Evolutionary conservation across 83 land plant species (phyloP).

Genomic region (Picea engelmannii): DNA sequence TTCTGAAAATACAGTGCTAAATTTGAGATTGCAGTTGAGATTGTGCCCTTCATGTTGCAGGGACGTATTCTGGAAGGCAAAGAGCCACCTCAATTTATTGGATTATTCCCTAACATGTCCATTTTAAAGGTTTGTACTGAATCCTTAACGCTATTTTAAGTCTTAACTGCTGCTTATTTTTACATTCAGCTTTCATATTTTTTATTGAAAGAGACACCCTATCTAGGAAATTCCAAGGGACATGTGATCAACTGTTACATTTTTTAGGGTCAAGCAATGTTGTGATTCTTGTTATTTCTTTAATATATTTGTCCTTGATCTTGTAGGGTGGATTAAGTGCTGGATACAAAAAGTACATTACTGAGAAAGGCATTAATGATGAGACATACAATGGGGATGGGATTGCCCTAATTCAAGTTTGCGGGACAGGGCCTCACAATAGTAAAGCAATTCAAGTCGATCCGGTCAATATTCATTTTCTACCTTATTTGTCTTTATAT

Average conservation of each 20-base stretch:
- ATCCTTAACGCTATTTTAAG: background rate
- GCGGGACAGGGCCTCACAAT: slow-evolving; percentile 76
- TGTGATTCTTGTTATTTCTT: background rate
- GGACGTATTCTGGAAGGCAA: slow-evolving; percentile 89
- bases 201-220: background rate
- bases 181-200: background rate
- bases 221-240: background rate
- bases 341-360: slow-evolving; percentile 71
- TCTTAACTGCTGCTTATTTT: background rate
- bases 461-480: slow-evolving; percentile 41
- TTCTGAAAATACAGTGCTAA: background rate
- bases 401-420: slow-evolving; percentile 74
- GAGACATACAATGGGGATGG: slow-evolving; percentile 71
- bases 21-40: background rate
- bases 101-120: slow-evolving; percentile 82
- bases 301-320: slow-evolving; percentile 7
- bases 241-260: background rate
- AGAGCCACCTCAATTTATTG: slow-evolving; percentile 95
- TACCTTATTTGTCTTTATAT: too few species aligned
- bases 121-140: slow-evolving; percentile 72
- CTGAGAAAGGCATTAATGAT: slow-evolving; percentile 66
- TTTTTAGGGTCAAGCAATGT: background rate
- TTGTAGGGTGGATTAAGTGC: slow-evolving; percentile 82
- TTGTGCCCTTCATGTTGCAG: slow-evolving; percentile 32
- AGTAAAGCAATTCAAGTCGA: slow-evolving; percentile 90